These are phyloP conservation scores for Neoarthrinium moseri DNA, from an alignment of 2,329 filamentous ascomycete species.

Conservation along the genomic window DNA sequence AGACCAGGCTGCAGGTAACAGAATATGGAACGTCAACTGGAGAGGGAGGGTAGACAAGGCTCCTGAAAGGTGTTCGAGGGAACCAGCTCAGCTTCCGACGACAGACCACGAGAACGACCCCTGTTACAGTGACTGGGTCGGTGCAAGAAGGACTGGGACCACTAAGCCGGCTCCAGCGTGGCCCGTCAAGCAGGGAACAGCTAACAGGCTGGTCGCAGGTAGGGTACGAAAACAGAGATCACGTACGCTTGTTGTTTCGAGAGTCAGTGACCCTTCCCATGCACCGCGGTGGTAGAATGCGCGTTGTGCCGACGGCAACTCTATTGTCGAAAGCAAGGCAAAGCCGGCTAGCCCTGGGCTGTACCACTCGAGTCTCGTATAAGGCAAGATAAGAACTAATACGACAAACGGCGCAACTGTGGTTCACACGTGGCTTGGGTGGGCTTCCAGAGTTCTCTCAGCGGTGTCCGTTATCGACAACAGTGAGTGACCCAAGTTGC, in stretches of 20 bases:
- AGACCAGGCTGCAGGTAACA: slow-evolving; percentile 1
- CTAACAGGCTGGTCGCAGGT: slow-evolving; percentile 30
- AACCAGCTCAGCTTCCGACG: too few species aligned
- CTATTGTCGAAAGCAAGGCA: too few species aligned
- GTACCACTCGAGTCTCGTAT: too few species aligned
- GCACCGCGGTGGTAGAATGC: slow-evolving; percentile 14
- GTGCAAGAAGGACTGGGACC: background rate
- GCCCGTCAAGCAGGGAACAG: slow-evolving; percentile 15
- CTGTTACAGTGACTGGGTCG: background rate
- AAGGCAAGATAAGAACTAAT: too few species aligned
- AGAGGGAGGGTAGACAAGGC: slow-evolving; percentile 23
- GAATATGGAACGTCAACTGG: slow-evolving; percentile 11
- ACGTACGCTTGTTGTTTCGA: slow-evolving; percentile 44
- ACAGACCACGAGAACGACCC: background rate
- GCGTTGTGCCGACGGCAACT: too few species aligned
- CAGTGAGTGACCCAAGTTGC: too few species aligned
- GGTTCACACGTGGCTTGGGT: too few species aligned
- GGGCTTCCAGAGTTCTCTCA: too few species aligned
- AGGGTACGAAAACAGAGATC: slow-evolving; percentile 31
- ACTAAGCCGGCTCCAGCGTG: background rate
- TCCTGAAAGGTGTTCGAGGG: background rate
- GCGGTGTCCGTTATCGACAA: too few species aligned
- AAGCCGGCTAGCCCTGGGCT: too few species aligned
- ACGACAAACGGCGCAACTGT: too few species aligned
- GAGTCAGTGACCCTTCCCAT: slow-evolving; percentile 28